These are phyloP conservation scores for Sorghum bicolor DNA, from an alignment of 176 grass and related monocot species.

Conservation along the genomic window DNA sequence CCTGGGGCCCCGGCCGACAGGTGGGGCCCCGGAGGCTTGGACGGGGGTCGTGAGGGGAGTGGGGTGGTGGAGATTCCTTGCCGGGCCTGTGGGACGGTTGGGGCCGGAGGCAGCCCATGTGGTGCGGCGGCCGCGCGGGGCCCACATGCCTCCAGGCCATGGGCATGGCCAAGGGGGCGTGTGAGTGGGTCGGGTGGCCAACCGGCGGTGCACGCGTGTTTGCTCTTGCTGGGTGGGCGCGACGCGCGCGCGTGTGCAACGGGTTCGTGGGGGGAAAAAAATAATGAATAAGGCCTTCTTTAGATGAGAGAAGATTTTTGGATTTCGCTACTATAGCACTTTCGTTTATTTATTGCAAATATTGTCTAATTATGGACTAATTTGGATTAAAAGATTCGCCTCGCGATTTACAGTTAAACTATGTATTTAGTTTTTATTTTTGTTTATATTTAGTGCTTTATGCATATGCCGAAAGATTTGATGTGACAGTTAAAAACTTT, in stretches of 20 bases:
- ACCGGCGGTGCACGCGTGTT: neutral
- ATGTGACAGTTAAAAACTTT: no score
- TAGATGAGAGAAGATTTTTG: no score
- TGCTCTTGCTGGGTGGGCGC: neutral
- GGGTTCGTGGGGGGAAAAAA: neutral
- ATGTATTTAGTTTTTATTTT: no score
- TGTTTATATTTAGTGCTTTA: no score
- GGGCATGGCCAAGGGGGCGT: neutral
- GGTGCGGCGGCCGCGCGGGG: neutral
- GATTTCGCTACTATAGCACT: no score
- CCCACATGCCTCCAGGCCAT: neutral
- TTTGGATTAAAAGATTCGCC: no score
- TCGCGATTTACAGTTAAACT: no score
- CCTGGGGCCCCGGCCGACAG: conserved; percentile 39
- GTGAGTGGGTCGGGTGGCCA: neutral
- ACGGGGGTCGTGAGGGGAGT: neutral
- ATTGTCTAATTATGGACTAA: no score
- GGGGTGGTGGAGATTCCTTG: conserved; percentile 19
- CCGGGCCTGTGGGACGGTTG: conserved; percentile 24
- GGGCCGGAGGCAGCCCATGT: conserved; percentile 45
- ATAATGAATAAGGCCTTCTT: no score
- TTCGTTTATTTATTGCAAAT: no score
- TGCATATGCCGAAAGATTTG: no score
- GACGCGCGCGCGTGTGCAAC: neutral
- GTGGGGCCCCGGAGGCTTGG: conserved; percentile 25